Conservation (phyloP, 805 yeast genomes). For the Spathaspora gorwiae region DNA sequence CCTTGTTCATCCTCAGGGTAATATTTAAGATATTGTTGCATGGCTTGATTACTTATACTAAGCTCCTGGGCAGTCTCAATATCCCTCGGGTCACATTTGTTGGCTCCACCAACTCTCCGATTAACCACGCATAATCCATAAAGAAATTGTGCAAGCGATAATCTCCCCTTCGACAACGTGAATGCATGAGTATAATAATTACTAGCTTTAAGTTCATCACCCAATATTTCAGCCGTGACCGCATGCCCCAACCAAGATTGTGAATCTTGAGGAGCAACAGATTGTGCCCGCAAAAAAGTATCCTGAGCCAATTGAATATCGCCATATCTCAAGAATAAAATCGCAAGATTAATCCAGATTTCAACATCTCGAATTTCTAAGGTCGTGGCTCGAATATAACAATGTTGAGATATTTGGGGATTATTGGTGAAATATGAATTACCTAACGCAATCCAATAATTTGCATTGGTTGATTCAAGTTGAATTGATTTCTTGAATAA, state of each 20-base stretch:
- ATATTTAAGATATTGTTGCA: constrained; percentile 58
- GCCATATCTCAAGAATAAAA: constrained; percentile 61
- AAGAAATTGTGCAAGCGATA: constrained; percentile 64
- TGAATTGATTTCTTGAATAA: constrained; percentile 64
- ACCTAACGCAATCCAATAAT: constrained; percentile 82
- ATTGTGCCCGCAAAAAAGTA: constrained; percentile 68
- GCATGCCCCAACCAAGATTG: constrained; percentile 89
- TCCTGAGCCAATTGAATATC: constrained; percentile 72
- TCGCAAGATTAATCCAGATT: constrained; percentile 80
- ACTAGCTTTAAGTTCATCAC: constrained; percentile 47
- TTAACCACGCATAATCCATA: constrained; percentile 59
- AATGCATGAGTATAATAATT: constrained; percentile 73
- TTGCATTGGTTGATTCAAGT: constrained; percentile 63
- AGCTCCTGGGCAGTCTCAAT: constrained; percentile 59
- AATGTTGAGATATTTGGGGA: constrained; percentile 83
- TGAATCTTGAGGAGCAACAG: constrained; percentile 72
- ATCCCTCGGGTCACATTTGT: constrained; percentile 46
- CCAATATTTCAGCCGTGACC: constrained; percentile 47
- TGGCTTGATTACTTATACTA: constrained; percentile 62
- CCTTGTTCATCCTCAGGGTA: constrained; percentile 58
- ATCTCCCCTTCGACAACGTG: constrained; percentile 68
- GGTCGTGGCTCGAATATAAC: constrained; percentile 77
- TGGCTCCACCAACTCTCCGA: constrained; percentile 29
- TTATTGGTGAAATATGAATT: constrained; percentile 60
- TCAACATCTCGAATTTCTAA: constrained; percentile 62